phyloP scores from a whole-genome alignment of 2,329 filamentous ascomycete genomes.

The Eutypella sp. region DNA sequence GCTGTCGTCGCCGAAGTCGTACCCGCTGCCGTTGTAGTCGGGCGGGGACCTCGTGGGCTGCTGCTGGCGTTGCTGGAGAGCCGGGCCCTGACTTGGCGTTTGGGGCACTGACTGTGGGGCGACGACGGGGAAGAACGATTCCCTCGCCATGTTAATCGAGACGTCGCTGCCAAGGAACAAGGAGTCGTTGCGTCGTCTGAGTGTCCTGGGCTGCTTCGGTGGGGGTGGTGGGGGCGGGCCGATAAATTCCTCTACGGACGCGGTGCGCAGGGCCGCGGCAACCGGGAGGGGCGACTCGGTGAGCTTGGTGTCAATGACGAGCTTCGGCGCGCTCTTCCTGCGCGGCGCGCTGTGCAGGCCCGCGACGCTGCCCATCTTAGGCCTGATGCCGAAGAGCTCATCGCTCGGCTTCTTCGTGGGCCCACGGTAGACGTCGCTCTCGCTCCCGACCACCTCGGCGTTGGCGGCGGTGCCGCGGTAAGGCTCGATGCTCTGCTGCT shows the following conservation, averaged over 20 bases:
- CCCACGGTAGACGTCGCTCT: background rate
- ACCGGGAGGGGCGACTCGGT: background rate
- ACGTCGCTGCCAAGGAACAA: conserved; percentile 8
- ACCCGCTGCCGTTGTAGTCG: too few species aligned
- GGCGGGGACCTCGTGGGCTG: background rate
- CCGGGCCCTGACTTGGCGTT: background rate
- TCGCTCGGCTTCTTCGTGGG: conserved; percentile 2
- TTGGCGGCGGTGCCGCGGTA: too few species aligned
- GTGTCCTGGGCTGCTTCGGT: background rate
- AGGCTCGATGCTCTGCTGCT: background rate
- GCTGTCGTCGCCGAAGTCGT: background rate
- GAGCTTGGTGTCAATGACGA: background rate
- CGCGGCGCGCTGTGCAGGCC: background rate
- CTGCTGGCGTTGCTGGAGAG: background rate
- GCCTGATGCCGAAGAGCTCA: conserved; percentile 4
- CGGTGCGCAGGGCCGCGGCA: background rate
- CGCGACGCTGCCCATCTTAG: background rate
- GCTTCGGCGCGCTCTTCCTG: background rate
- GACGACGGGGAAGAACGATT: conserved; percentile 17
- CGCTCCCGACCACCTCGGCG: background rate
- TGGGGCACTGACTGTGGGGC: background rate
- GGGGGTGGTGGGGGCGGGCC: too few species aligned
- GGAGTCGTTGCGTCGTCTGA: conserved; percentile 6
- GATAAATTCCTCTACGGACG: too few species aligned
- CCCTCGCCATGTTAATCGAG: background rate